Percentiles rank a stretch among this genome's conserved stretches.
These are phyloP conservation scores for Oleoguttula mirabilis DNA, from an alignment of 495 filamentous ascomycete genomes.

Conservation along the genomic window DNA sequence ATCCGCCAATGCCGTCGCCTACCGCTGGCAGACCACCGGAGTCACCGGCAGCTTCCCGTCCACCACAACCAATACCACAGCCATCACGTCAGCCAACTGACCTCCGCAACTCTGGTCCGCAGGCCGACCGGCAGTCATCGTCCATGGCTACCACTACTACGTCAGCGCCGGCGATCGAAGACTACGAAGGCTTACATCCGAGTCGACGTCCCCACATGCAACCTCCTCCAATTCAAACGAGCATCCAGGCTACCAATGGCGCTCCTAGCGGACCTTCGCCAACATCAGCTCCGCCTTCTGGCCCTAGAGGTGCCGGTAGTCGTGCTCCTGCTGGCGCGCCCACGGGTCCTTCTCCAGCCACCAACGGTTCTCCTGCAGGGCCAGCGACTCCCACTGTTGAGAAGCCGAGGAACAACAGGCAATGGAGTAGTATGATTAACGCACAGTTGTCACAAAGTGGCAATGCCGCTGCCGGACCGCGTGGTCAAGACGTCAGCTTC, in stretches of 20 bases:
- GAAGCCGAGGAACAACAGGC: slow-evolving; percentile 5
- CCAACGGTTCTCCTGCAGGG: slow-evolving; percentile 11
- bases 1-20: slow-evolving; percentile 4
- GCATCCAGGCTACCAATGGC: not conserved
- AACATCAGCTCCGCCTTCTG: slow-evolving; percentile 12
- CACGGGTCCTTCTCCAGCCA: slow-evolving; percentile 7
- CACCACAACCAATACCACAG: slow-evolving; percentile 1
- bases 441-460: not conserved
- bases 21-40: too few species aligned
- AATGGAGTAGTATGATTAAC: slow-evolving; percentile 11
- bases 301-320: slow-evolving; percentile 9
- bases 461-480: not conserved
- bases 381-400: slow-evolving; percentile 10
- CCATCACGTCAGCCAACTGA: slow-evolving; percentile 1
- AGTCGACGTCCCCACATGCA: slow-evolving; percentile 22
- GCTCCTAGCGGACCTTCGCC: not conserved
- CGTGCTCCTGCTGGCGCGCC: slow-evolving; percentile 6
- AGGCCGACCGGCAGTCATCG: slow-evolving; percentile 12
- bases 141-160: slow-evolving; percentile 17
- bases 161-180: too few species aligned
- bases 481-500: slow-evolving; percentile 16
- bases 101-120: slow-evolving; percentile 5
- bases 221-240: slow-evolving; percentile 10
- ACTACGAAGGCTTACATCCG: too few species aligned
- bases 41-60: slow-evolving; percentile 10